A percentile compares a stretch with the other conserved stretches of the same genome.
Conservation (phyloP, 176 grass and related monocot species). For the Melocanna baccifera region DNA sequence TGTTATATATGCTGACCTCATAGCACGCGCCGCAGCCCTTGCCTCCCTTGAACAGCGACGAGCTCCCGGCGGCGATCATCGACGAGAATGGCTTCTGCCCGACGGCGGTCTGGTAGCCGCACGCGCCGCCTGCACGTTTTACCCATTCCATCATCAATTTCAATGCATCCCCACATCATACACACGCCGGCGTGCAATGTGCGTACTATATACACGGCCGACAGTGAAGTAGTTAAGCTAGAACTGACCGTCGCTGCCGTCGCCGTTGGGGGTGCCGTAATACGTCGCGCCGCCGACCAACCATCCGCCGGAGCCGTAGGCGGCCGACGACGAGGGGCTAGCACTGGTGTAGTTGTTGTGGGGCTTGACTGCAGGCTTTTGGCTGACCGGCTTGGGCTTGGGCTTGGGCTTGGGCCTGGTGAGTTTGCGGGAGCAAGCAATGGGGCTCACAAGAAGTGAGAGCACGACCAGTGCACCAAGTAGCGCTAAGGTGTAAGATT, state of each 20-base stretch:
- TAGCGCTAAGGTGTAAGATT: conserved; percentile 12
- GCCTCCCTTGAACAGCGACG: conserved; percentile 66
- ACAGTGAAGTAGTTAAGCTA: not conserved
- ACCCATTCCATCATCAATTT: not conserved
- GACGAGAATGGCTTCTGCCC: conserved; percentile 56
- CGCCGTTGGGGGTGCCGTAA: conserved; percentile 69
- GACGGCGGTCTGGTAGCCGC: conserved; percentile 71
- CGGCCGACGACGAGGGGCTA: not conserved
- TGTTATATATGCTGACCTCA: conserved; percentile 39
- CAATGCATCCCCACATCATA: not conserved
- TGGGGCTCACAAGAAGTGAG: conserved; percentile 43
- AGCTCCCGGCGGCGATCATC: conserved; percentile 64
- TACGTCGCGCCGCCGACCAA: conserved; percentile 65
- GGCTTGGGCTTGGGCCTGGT: conserved; percentile 15
- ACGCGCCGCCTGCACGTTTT: conserved; percentile 63
- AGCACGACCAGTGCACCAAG: conserved; percentile 26
- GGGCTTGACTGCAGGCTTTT: not conserved
- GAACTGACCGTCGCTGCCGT: conserved; percentile 70
- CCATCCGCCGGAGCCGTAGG: conserved; percentile 47
- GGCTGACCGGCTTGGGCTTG: not conserved
- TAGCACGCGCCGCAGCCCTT: conserved; percentile 88
- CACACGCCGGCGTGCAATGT: not conserved
- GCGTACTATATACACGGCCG: not conserved
- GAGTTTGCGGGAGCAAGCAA: conserved; percentile 45
- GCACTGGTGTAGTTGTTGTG: conserved; percentile 21